phyloP scores from a whole-genome alignment of 805 yeast species.

The Helenozyma baotianmanensis region DNA sequence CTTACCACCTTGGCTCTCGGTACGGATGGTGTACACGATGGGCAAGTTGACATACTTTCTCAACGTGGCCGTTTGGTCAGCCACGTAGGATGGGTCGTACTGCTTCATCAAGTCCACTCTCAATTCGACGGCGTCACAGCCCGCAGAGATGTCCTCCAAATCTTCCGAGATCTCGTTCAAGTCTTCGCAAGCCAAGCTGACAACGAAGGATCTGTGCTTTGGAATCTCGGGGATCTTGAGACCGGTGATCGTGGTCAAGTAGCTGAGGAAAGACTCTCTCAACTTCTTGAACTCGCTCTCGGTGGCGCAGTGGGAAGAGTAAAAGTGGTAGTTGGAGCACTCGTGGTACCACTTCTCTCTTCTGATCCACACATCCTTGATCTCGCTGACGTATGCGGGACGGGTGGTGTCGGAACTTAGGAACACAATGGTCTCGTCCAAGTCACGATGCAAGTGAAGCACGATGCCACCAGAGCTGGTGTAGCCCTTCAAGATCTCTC shows the following conservation, averaged over 20 bases:
- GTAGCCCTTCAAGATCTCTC: conserved; percentile 57
- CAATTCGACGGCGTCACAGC: conserved; percentile 79
- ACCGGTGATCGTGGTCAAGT: conserved; percentile 62
- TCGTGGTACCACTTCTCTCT: conserved; percentile 76
- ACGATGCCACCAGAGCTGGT: conserved; percentile 65
- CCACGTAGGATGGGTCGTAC: conserved; percentile 51
- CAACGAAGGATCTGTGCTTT: conserved; percentile 55
- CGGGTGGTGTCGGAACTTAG: conserved; percentile 75
- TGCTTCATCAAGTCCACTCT: conserved; percentile 68
- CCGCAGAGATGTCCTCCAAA: conserved; percentile 54
- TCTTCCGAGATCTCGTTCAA: conserved; percentile 40
- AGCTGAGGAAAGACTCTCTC: conserved; percentile 54
- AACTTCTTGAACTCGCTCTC: conserved; percentile 52
- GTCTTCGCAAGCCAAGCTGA: conserved; percentile 68
- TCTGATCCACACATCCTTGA: conserved; percentile 76
- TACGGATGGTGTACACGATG: conserved; percentile 75
- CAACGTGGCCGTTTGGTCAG: conserved; percentile 66
- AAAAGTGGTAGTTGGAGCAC: conserved; percentile 74
- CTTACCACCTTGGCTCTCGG: conserved; percentile 75
- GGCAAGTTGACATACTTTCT: conserved; percentile 67
- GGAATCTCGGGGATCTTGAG: conserved; percentile 35
- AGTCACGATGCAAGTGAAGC: conserved; percentile 83
- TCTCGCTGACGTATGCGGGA: conserved; percentile 82
- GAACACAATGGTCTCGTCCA: conserved; percentile 72
- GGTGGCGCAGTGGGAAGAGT: conserved; percentile 64